Base-by-base conservation (phyloP, 345 rosid species). In the Excoecaria agallocha region DNA sequence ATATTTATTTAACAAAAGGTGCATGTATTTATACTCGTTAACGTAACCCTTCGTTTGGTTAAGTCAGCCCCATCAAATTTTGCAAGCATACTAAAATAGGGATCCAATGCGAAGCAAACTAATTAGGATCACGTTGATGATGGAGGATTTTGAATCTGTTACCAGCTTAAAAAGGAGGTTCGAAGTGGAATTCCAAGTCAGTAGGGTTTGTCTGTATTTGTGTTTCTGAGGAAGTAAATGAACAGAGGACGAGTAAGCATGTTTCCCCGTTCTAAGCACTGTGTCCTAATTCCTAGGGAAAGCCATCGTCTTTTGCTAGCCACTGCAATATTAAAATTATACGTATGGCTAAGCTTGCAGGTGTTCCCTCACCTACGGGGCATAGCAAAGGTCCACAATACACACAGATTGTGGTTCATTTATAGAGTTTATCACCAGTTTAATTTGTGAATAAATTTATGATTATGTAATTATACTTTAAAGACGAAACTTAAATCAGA, bases 181-280 rank as follows among this genome's bases (percentile, higher is more conserved):
- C 25, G 8, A 17, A 75, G 76, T 83, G 85, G 87, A 79, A 72
- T 46, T 84, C 81, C 82, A 75, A 75, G 77, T 77, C 83, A 38
- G 43, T 51, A 58, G 68, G 73, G 48, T 64, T 19, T 77, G 76
- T 76, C 77, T 74, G 38, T 22, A 76, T 61, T 68, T 4, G 39
- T 69, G 15, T 65, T 13, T 24, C 20, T 48, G 38, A 15, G 60
- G 50, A 12, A 38, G 46, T 38, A 61, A 68, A 65, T 39, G 65
- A 45, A 13, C 59, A 30, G 22, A 20, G 64, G 71, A 46, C 0
- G 61, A 37, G 46, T 35, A 41, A 66, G 74, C 72, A 62, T 74
- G 81, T 64, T 30, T 52, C 76, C 84, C 71, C 51, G 30, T 69
- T 69, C 30, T 45, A 57, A 49, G 62, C 57, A 24, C 15, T 25